Base-by-base conservation (phyloP, 306 rosid genomes). In the Cicer arietinum region DNA sequence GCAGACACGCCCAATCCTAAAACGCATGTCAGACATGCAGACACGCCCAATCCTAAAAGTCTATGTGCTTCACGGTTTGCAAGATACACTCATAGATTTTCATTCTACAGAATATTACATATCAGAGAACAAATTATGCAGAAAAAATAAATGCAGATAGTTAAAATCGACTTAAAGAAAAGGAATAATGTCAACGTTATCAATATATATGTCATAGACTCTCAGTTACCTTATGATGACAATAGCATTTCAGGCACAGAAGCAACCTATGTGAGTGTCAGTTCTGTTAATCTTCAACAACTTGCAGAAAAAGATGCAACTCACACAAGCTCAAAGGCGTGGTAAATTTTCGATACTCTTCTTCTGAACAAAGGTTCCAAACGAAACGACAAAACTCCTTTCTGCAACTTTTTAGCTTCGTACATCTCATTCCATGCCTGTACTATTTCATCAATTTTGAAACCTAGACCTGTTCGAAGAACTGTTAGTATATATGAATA, bases 381-480 rank as follows among this genome's bases (percentile, higher is more conserved):
- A 66, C 97, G 90, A 82, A 89, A 92, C 52, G 99, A 89, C 11
- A 89, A 91, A 86, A 94, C 78, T 75, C 86, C 92, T 77, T 75
- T 78, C 67, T 52, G 88, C 88, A 85, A 92, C 86, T 71, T 90
- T 69, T 86, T 90, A 59, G 99, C 97, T 85, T 92, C 94, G 35
- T 83, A 76, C 91, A 92, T 94, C 80, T 94, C 97, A 64, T 88
- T 88, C 97, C 98, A 90, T 52, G 93, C 96, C 76, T 86, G 93
- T 35, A 90, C 87, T 74, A 90, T 90, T 87, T 91, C 96, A 20
- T 94, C 97, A 61, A 90, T 89, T 73, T 86, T 87, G 88, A 89
- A 94, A 67, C 88, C 89, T 8, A 85, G 56, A 81, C 97, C 97
- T 92, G 92, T 37, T 56, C 52, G 35, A 42, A 62, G 47, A 60